phyloP scores from a whole-genome alignment of 495 filamentous ascomycete species.

The Lophiotrema nucula region DNA sequence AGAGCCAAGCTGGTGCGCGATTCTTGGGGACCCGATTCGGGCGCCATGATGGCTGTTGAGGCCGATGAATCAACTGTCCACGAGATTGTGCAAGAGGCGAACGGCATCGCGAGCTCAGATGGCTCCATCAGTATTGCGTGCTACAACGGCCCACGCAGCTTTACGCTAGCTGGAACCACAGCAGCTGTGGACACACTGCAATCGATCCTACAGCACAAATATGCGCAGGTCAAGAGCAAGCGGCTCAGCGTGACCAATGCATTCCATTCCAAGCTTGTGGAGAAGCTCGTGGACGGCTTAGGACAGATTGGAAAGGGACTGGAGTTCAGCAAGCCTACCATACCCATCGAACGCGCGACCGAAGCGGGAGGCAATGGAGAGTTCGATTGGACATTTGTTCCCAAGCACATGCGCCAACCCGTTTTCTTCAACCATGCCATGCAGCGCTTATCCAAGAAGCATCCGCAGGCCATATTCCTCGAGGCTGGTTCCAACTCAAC shows the following conservation, averaged over 20 bases:
- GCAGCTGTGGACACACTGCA: not conserved
- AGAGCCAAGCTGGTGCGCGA: constrained; percentile 18
- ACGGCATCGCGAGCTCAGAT: not conserved
- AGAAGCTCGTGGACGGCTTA: constrained; percentile 15
- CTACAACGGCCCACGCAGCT: constrained; percentile 27
- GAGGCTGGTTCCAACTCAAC: constrained; percentile 32
- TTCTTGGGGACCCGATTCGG: constrained; percentile 16
- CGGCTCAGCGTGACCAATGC: constrained; percentile 27
- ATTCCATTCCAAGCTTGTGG: constrained; percentile 32
- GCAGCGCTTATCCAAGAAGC: constrained; percentile 15
- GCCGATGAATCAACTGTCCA: not conserved
- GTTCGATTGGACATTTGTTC: constrained; percentile 16
- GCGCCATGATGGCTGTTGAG: constrained; percentile 11
- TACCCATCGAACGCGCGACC: constrained; percentile 24
- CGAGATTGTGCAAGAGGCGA: not conserved
- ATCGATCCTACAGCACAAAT: not conserved
- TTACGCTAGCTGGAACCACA: constrained; percentile 13
- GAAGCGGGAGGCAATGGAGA: not conserved
- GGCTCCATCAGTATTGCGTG: constrained; percentile 16
- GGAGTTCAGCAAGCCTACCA: constrained; percentile 21
- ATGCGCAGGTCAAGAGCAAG: not conserved
- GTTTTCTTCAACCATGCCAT: constrained; percentile 34
- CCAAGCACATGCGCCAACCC: constrained; percentile 21
- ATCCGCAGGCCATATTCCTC: constrained; percentile 19
- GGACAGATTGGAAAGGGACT: constrained; percentile 15